Evolutionary conservation across 768 basidiomycete genomes (phyloP), one percentile per base, ranked within the genome.

Genomic region (Tubosaeta sp.): DNA sequence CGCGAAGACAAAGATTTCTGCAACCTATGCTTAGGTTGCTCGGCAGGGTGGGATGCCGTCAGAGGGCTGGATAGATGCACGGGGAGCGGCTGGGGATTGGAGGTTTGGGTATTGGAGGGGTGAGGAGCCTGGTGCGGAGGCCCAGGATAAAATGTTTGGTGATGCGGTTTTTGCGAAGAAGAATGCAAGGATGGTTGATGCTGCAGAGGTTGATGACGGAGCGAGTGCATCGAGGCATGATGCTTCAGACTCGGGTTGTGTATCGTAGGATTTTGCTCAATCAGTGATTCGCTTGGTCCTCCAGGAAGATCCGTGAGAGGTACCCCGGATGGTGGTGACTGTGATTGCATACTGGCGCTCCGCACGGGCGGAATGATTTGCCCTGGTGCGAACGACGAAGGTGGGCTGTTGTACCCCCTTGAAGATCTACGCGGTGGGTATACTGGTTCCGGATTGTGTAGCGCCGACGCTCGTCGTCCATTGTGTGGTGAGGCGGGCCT

Each of bases 1-100:
- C 77, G 78, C 21, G 78, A 69, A 12, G 87, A 87, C 19, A 75
- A 66, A 10, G 78, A 78, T 63, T 84, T 85, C 29, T 70, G 73
- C 25, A 78, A 54, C 13, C 56, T 65, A 22, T 61, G 64, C n/a
- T 49, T 30, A 25, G 60, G 27, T 48, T 76, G 75, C 52, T 81
- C 81, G n/a, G 75, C 77, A 6, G 77, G 76, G 5, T 77, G 76
- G 24, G 51, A 18, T 27, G 12, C 22, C 19, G 27, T 38, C 39
- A 53, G 48, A 30, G 52, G 56, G 51, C 52, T 51, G 19, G 55
- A 42, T n/a, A 56, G 38, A 36, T 47, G 52, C 30, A 54, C 30
- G 18, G 55, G 34, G 31, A 52, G 54, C 38, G 38, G 25, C 8
- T 61, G 57, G 31, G 41, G 48, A 18, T 58, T 45, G 11, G 39